These are phyloP conservation scores for Elsinoe ampelina DNA, from an alignment of 2,329 filamentous ascomycete species.

Conservation along the genomic window DNA sequence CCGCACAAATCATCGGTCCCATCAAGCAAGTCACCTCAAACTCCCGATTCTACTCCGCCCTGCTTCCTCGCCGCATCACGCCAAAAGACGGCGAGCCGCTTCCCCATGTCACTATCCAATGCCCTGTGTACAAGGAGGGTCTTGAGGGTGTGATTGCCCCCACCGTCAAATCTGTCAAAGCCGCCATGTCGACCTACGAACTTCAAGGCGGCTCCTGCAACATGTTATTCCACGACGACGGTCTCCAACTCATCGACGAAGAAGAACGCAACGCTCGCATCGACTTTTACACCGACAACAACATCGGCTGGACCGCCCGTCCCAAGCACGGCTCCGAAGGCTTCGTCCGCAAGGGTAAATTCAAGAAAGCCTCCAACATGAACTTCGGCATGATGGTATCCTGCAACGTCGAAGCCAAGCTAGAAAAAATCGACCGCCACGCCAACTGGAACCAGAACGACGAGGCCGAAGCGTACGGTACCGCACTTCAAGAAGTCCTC, in stretches of 20 bases:
- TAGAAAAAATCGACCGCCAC: conserved; percentile 33
- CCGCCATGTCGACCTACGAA: conserved; percentile 68
- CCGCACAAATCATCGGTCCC: conserved; percentile 68
- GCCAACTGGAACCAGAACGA: conserved; percentile 29
- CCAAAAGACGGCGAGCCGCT: conserved; percentile 35
- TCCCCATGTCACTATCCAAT: conserved; percentile 67
- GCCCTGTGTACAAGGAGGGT: conserved; percentile 82
- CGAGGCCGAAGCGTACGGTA: conserved; percentile 41
- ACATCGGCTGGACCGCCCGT: conserved; percentile 42
- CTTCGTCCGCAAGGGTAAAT: conserved; percentile 52
- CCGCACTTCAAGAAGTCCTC: conserved; percentile 42
- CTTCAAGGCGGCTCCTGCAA: conserved; percentile 69
- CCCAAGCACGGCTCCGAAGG: conserved; percentile 42
- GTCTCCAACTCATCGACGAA: conserved; percentile 55
- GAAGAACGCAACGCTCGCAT: conserved; percentile 37
- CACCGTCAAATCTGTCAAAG: conserved; percentile 68
- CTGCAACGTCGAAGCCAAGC: conserved; percentile 52
- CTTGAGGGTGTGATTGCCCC: conserved; percentile 64
- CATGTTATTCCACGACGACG: conserved; percentile 66
- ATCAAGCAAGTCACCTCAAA: conserved; percentile 64
- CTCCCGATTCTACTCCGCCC: conserved; percentile 73
- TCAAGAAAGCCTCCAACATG: conserved; percentile 66
- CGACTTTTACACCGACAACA: conserved; percentile 42
- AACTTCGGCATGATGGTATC: conserved; percentile 58
- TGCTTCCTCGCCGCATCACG: conserved; percentile 54